A percentile compares a stretch with the other conserved stretches of the same genome.
Conservation (phyloP, 2,329 filamentous ascomycete genomes). For the Calonectria montana region DNA sequence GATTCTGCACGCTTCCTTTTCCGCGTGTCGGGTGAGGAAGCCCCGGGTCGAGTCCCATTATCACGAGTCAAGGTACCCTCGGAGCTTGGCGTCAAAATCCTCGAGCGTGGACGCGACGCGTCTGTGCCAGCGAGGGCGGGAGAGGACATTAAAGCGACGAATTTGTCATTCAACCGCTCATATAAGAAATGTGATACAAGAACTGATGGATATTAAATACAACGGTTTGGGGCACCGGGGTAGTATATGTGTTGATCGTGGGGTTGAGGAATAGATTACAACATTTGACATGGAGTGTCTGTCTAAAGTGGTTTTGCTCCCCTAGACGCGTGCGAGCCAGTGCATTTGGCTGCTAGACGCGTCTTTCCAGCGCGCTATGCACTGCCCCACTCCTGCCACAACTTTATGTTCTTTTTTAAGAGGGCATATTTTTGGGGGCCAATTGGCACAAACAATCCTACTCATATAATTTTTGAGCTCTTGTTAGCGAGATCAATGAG, state of each 20-base stretch:
- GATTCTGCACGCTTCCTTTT: conserved; percentile 52
- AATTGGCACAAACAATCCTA: no score
- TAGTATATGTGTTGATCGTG: background rate
- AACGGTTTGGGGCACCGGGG: background rate
- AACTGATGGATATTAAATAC: conserved; percentile 22
- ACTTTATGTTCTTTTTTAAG: background rate
- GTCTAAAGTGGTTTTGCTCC: conserved; percentile 18
- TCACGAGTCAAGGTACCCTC: conserved; percentile 52
- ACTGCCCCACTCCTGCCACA: background rate
- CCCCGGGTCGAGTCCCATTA: conserved; percentile 36
- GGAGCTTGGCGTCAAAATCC: conserved; percentile 55
- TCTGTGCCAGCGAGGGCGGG: conserved; percentile 50
- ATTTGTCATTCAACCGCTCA: conserved; percentile 29
- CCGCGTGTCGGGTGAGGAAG: conserved; percentile 40
- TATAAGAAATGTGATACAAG: conserved; percentile 12
- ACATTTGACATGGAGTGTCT: background rate
- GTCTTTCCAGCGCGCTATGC: background rate
- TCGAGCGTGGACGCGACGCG: conserved; percentile 62
- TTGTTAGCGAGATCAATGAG: background rate
- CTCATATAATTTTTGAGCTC: background rate
- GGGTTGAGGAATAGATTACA: background rate
- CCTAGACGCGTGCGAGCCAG: conserved; percentile 6
- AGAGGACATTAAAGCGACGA: conserved; percentile 47
- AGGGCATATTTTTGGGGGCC: background rate
- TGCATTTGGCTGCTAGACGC: background rate